Evolutionary conservation across 306 rosid species (phyloP).

Genomic region (Prunus kanzakura): DNA sequence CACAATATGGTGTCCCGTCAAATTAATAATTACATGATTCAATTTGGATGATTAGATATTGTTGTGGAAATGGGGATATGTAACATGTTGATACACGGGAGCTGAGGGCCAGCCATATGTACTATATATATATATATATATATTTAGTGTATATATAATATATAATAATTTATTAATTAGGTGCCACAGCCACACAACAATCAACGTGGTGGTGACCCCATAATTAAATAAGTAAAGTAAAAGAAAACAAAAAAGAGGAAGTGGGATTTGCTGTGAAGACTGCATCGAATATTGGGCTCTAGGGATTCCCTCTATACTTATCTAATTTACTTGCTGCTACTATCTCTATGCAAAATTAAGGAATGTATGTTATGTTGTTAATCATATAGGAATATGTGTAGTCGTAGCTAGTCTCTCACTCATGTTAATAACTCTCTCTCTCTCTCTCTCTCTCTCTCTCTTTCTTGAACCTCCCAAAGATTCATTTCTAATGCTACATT

Average conservation of each 20-base stretch:
- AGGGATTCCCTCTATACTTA: constrained; percentile 68
- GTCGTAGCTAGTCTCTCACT: too few species aligned
- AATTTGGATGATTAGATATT: background rate
- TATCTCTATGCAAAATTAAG: constrained; percentile 10
- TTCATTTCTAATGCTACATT: constrained; percentile 47
- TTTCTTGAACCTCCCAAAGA: constrained; percentile 62
- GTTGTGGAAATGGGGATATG: background rate
- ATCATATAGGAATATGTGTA: background rate
- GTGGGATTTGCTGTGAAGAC: constrained; percentile 60
- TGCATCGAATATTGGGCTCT: constrained; percentile 61
- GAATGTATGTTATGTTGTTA: background rate
- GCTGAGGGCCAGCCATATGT: background rate
- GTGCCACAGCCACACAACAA: background rate
- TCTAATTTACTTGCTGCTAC: constrained; percentile 10
- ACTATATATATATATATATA: background rate
- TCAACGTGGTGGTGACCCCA: background rate
- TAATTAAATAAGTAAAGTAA: background rate
- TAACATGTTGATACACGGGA: background rate
- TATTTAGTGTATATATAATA: too few species aligned
- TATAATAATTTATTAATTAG: too few species aligned
- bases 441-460: constrained; percentile 24
- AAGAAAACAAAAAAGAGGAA: constrained; percentile 21
- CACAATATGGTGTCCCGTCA: constrained; percentile 10
- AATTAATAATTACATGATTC: background rate
- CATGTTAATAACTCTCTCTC: constrained; percentile 6